These are phyloP conservation scores for Gomphus sp. DNA, from an alignment of 1,284 basidiomycete species.

Conservation along the genomic window DNA sequence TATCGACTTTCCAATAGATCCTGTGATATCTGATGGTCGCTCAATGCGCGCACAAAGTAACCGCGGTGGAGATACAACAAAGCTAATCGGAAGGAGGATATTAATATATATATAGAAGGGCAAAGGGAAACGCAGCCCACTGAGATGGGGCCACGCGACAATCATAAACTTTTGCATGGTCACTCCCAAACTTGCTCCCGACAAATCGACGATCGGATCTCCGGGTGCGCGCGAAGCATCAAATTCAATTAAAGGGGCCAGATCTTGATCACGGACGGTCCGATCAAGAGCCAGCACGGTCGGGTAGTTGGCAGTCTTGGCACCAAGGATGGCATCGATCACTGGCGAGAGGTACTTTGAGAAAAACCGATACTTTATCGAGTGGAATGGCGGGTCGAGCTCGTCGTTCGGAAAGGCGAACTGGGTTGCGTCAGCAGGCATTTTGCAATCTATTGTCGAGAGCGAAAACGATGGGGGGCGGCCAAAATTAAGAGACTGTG, in stretches of 20 bases:
- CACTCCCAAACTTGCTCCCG: conserved; percentile 7
- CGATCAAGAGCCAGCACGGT: conserved; percentile 6
- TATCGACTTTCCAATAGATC: conserved; percentile 7
- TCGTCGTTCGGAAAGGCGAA: conserved; percentile 7
- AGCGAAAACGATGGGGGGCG: conserved; percentile 11
- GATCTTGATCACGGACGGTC: conserved; percentile 7
- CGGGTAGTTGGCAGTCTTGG: conserved; percentile 6
- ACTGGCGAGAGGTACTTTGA: conserved; percentile 8
- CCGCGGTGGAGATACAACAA: conserved; percentile 14
- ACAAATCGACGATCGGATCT: conserved; percentile 8
- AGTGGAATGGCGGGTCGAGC: conserved; percentile 8
- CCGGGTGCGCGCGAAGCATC: conserved; percentile 2
- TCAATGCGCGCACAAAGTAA: conserved; percentile 15
- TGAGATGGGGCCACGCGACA: conserved; percentile 10
- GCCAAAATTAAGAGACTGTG: conserved; percentile 10
- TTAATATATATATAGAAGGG: background rate
- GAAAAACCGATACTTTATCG: conserved; percentile 7
- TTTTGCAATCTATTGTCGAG: conserved; percentile 10
- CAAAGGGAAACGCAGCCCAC: background rate
- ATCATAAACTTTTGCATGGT: conserved; percentile 12
- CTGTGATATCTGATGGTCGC: conserved; percentile 9
- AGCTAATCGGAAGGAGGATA: conserved; percentile 3
- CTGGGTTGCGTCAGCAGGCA: conserved; percentile 8
- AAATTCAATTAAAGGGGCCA: conserved; percentile 9
- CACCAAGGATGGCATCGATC: conserved; percentile 6